Percentiles rank a stretch among this genome's conserved stretches.
Conservation (phyloP, 2,329 filamentous ascomycete species). For the Monilinia laxa region DNA sequence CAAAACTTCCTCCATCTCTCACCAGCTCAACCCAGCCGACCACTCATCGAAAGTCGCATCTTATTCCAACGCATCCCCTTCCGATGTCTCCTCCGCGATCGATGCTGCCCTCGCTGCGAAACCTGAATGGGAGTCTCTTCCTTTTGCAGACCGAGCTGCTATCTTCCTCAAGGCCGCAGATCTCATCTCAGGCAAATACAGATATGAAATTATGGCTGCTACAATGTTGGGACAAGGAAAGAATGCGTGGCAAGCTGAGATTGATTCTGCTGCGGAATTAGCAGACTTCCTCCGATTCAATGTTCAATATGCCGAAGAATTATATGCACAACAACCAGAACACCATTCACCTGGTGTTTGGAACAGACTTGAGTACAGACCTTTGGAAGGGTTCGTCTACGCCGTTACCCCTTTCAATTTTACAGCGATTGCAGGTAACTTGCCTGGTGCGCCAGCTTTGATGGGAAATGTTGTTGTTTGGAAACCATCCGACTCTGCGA, state of each 20-base stretch:
- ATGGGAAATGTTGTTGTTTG: slow-evolving; percentile 94
- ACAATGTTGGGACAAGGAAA: slow-evolving; percentile 97
- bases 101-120: slow-evolving; percentile 51
- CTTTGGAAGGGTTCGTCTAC: slow-evolving; percentile 92
- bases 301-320: slow-evolving; percentile 87
- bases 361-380: slow-evolving; percentile 87
- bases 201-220: slow-evolving; percentile 93
- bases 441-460: slow-evolving; percentile 77
- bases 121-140: slow-evolving; percentile 77
- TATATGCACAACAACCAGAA: slow-evolving; percentile 82
- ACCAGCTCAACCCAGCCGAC: slow-evolving; percentile 79
- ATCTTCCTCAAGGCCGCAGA: slow-evolving; percentile 96
- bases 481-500: slow-evolving; percentile 87
- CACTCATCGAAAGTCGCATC: slow-evolving; percentile 75
- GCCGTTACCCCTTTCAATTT: slow-evolving; percentile 96
- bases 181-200: slow-evolving; percentile 84
- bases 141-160: slow-evolving; percentile 87
- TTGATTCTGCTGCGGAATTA: slow-evolving; percentile 88
- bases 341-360: slow-evolving; percentile 83
- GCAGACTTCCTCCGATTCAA: slow-evolving; percentile 93
- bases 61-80: slow-evolving; percentile 77
- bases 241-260: slow-evolving; percentile 98
- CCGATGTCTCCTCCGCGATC: slow-evolving; percentile 62
- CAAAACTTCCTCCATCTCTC: slow-evolving; percentile 62
- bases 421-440: slow-evolving; percentile 87